phyloP scores from a whole-genome alignment of 2,329 filamentous ascomycete species.

The Alternaria panax region DNA sequence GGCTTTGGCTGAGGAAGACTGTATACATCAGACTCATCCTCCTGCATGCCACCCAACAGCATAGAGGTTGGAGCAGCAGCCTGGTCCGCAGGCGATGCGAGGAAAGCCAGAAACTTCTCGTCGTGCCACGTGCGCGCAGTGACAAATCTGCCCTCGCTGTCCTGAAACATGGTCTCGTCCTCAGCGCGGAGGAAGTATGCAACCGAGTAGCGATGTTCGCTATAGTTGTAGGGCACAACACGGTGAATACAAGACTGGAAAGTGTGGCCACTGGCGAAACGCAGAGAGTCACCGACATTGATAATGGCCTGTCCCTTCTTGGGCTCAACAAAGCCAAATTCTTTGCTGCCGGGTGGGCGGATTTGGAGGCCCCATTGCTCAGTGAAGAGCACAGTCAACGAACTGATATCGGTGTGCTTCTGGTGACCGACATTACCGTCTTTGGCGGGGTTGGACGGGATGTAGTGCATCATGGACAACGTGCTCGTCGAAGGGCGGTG shows the following conservation, averaged over 20 bases:
- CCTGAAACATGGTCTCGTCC: constrained; percentile 64
- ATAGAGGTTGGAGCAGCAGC: constrained; percentile 12
- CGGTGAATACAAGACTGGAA: constrained; percentile 66
- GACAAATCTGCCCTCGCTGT: constrained; percentile 62
- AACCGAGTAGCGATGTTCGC: constrained; percentile 65
- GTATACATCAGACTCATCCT: constrained; percentile 13
- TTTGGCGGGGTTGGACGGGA: constrained; percentile 32
- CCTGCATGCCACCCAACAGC: constrained; percentile 13
- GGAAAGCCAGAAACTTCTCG: constrained; percentile 45
- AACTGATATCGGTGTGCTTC: constrained; percentile 45
- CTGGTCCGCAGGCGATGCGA: constrained; percentile 19
- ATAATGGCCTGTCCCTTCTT: constrained; percentile 62
- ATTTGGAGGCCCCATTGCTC: constrained; percentile 67
- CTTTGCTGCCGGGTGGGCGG: constrained; percentile 57
- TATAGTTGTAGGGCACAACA: constrained; percentile 61
- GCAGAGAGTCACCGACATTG: constrained; percentile 66
- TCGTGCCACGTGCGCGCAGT: constrained; percentile 55
- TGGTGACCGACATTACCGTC: constrained; percentile 40
- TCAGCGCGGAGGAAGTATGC: constrained; percentile 66
- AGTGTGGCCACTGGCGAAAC: constrained; percentile 62
- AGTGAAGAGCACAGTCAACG: constrained; percentile 53
- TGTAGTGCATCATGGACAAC: constrained; percentile 46
- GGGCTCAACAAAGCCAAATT: constrained; percentile 57
- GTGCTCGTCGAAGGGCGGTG: constrained; percentile 43
- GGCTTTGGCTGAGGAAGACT: neutral